Evolutionary conservation across 768 basidiomycete species (phyloP).

Genomic region (Mycena crocata): DNA sequence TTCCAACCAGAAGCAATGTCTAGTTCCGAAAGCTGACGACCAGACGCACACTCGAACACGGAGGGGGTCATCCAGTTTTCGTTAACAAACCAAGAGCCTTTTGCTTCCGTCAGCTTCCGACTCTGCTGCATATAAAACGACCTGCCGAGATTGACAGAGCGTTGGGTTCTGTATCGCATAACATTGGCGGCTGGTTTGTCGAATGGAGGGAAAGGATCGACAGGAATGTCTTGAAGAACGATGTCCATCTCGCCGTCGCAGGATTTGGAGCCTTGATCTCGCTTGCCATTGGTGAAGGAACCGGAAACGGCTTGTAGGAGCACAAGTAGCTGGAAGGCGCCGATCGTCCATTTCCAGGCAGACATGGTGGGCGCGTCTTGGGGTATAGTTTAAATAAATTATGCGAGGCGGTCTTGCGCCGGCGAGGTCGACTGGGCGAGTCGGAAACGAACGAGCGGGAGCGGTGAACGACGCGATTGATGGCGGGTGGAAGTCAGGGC

Average conservation of each 20-base stretch:
- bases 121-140: background rate
- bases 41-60: constrained; percentile 68
- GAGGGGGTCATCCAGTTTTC: constrained; percentile 83
- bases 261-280: background rate
- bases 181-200: constrained; percentile 61
- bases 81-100: constrained; percentile 74
- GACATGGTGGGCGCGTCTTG: constrained; percentile 11
- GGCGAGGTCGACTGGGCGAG: constrained; percentile 13
- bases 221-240: constrained; percentile 20
- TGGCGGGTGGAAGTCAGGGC: background rate
- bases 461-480: too few species aligned
- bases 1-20: constrained; percentile 78
- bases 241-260: constrained; percentile 11
- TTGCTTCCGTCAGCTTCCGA: background rate
- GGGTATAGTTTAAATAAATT: background rate
- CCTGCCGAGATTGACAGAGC: constrained; percentile 69
- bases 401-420: background rate
- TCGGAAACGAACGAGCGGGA: background rate
- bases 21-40: constrained; percentile 63
- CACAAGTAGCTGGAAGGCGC: background rate
- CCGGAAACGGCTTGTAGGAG: constrained; percentile 5
- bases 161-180: constrained; percentile 72
- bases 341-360: background rate
- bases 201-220: constrained; percentile 59
- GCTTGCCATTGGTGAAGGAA: background rate